Percentiles rank a stretch among this genome's conserved stretches.
Conservation (phyloP, 2,329 filamentous ascomycete genomes). For the Cladophialophora chaetospira region DNA sequence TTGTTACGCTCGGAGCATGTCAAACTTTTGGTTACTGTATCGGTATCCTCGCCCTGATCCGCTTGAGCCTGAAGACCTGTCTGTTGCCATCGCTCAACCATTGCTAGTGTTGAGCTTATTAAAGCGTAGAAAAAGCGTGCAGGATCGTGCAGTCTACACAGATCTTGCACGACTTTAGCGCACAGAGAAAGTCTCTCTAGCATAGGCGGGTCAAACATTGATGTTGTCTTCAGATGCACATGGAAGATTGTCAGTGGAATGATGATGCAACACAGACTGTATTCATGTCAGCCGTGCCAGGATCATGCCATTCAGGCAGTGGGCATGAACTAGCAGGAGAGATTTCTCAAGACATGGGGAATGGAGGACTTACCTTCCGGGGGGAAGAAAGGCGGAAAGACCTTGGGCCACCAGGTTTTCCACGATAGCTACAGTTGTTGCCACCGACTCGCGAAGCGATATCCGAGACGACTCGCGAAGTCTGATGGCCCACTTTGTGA, state of each 20-base stretch:
- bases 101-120: not conserved
- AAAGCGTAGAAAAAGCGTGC: not conserved
- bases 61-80: no score
- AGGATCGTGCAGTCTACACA: not conserved
- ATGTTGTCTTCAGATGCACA: not conserved
- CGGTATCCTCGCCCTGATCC: not conserved
- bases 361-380: not conserved
- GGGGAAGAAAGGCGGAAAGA: not conserved
- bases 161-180: not conserved
- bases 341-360: no score
- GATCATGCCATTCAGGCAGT: no score
- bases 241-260: not conserved
- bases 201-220: not conserved
- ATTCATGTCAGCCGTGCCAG: not conserved
- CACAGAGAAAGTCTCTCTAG: not conserved
- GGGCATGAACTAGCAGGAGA: no score
- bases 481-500: constrained; percentile 1
- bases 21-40: not conserved
- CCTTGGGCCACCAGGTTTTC: not conserved
- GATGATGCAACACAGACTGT: not conserved
- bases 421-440: not conserved
- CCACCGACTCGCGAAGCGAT: not conserved
- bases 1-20: not conserved
- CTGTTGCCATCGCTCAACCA: not conserved
- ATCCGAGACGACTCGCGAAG: not conserved